A percentile compares a stretch with the other conserved stretches of the same genome.
Evolutionary conservation across 805 yeast species (phyloP).

Genomic region (Nakazawaea ishiwadae): DNA sequence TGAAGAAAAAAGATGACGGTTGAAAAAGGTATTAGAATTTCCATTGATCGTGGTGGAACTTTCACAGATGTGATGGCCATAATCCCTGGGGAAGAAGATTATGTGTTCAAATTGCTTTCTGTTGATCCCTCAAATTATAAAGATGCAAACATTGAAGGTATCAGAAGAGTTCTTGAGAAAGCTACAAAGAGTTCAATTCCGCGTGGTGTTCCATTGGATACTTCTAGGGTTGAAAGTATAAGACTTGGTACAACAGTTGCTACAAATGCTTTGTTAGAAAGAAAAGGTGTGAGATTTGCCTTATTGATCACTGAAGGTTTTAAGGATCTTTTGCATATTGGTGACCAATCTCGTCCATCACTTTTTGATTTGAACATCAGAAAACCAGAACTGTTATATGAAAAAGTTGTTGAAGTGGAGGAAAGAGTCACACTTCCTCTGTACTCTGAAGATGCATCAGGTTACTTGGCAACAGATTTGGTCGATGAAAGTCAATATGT

Average conservation of each 20-base stretch:
- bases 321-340: slow-evolving; percentile 45
- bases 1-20: no score
- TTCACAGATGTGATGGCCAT: slow-evolving; percentile 41
- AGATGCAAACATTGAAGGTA: slow-evolving; percentile 50
- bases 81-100: slow-evolving; percentile 33
- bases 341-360: slow-evolving; percentile 49
- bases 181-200: slow-evolving; percentile 30
- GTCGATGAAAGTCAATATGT: slow-evolving; percentile 24
- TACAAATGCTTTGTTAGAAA: slow-evolving; percentile 47
- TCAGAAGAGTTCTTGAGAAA: slow-evolving; percentile 38
- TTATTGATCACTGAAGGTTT: slow-evolving; percentile 47
- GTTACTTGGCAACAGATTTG: slow-evolving; percentile 16
- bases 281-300: slow-evolving; percentile 46
- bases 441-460: slow-evolving; percentile 27
- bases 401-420: slow-evolving; percentile 46
- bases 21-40: slow-evolving; percentile 8
- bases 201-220: slow-evolving; percentile 25
- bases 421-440: slow-evolving; percentile 45
- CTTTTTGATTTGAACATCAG: slow-evolving; percentile 44
- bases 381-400: slow-evolving; percentile 42
- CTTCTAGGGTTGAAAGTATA: slow-evolving; percentile 34
- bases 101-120: slow-evolving; percentile 40
- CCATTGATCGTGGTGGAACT: slow-evolving; percentile 33
- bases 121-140: slow-evolving; percentile 43
- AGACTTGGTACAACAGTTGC: slow-evolving; percentile 50